Evolutionary conservation across 331 rosid genomes (phyloP), one percentile per base, ranked within the genome.

Genomic region (Acacia concinna): DNA sequence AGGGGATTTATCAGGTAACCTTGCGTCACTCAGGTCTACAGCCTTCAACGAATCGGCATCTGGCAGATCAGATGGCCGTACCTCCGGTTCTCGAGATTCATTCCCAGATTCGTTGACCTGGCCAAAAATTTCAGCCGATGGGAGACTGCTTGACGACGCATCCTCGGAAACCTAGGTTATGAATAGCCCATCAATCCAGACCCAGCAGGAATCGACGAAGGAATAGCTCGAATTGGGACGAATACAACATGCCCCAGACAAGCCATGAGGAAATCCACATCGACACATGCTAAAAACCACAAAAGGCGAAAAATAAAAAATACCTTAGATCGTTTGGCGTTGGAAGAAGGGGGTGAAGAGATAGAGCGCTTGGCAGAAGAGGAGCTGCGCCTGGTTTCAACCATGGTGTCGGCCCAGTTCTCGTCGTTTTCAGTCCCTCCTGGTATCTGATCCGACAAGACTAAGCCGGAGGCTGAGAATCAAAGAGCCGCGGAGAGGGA

Each of bases 311-410:
- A 38, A 66, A 3, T 6, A 79, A 30, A 67, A 38, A 8, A 13
- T 30, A 96, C 99, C 99, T 93, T 96, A 60, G 96, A 87, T 86
- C 98, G 87, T 87, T 93, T 96, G 80, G 86, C 38, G 83, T 41
- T 87, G 21, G 97, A 78, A 30, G 96, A 83, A 81, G 97, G 82
- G 10, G 99, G 85, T 6, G 97, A 83, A 52, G 94, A 79, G 23
- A 90, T 82, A 71, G 96, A 21, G 9, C 99, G 98, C 82, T 96
- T 96, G 70, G 99, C 87, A 47, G 94, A 85, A 56, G 94, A 86
- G 27, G 89, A 89, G 83, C 97, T 91, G 62, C 97, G 88, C 65
- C 98, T 88, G 66, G 98, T 96, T 76, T 96, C 99, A 68, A 96
- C 99, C 99, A 96, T 96, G 85, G 15, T 86, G 78, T 15, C 14